These are phyloP conservation scores for Starmerella bombi DNA, from an alignment of 805 yeast species.

Conservation along the genomic window DNA sequence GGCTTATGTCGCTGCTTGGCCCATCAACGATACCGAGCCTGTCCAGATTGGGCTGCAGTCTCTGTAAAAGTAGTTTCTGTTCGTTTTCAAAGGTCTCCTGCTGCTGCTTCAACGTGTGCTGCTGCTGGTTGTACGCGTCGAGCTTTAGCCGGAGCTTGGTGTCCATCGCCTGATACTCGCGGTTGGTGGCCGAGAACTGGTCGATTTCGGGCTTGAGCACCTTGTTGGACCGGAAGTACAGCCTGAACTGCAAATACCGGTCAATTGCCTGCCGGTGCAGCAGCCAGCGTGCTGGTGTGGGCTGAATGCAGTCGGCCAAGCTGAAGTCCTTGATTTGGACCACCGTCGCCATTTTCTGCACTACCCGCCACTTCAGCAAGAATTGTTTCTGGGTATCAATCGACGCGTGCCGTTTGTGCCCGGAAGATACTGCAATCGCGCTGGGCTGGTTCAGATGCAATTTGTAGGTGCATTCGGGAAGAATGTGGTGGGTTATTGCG, in stretches of 20 bases:
- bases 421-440: no score
- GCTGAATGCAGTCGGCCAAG: slow-evolving; percentile 1
- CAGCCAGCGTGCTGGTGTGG: slow-evolving; percentile 4
- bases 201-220: neutral
- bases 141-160: neutral
- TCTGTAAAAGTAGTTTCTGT: neutral
- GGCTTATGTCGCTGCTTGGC: no score
- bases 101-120: neutral
- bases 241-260: slow-evolving; percentile 3
- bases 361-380: slow-evolving; percentile 1
- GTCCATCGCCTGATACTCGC: neutral
- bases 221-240: neutral
- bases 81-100: neutral
- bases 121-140: neutral
- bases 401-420: no score
- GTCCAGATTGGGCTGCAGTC: neutral
- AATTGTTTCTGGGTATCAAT: neutral
- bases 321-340: slow-evolving; percentile 6
- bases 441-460: no score
- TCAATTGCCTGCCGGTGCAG: slow-evolving; percentile 2
- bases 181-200: no score
- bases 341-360: slow-evolving; percentile 4
- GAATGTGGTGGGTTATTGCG: neutral
- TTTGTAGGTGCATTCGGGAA: neutral
- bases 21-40: no score